Conservation (phyloP, 352 stramenopile genomes). For the Globisporangium irregulare region DNA sequence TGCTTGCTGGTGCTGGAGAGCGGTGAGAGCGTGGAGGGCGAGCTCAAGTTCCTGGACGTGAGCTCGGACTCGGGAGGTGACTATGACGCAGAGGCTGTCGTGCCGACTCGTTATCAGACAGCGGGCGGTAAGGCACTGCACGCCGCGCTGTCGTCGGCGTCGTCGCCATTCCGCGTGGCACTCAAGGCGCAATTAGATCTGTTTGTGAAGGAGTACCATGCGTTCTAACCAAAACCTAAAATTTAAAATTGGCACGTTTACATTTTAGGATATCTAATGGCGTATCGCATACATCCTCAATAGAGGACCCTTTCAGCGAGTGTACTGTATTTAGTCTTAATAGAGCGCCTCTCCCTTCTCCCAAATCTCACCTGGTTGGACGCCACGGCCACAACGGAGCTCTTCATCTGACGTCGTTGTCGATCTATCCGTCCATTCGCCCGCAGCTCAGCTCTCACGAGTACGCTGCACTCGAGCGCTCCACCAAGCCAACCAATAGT, state of each 20-base stretch:
- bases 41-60: conserved; percentile 80
- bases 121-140: conserved; percentile 69
- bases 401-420: not conserved
- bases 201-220: conserved; percentile 77
- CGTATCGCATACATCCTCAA: not conserved
- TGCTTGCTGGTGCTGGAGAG: conserved; percentile 34
- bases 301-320: not conserved
- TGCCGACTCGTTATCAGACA: conserved; percentile 70
- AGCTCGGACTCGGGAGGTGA: conserved; percentile 74
- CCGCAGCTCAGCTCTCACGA: not conserved
- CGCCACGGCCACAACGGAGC: not conserved
- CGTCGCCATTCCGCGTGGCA: conserved; percentile 61
- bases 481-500: not conserved
- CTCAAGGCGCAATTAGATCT: conserved; percentile 41
- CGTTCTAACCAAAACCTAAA: conserved; percentile 40
- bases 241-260: not conserved
- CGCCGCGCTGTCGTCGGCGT: conserved; percentile 41
- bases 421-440: not conserved
- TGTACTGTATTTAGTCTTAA: not conserved
- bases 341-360: not conserved
- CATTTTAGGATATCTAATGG: not conserved
- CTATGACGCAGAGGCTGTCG: conserved; percentile 68
- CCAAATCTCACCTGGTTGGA: not conserved
- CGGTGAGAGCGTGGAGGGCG: conserved; percentile 30
- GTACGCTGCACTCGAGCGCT: not conserved